These are phyloP conservation scores for Sporopachydermia cereana DNA, from an alignment of 1,139 yeast genomes.

Conservation along the genomic window DNA sequence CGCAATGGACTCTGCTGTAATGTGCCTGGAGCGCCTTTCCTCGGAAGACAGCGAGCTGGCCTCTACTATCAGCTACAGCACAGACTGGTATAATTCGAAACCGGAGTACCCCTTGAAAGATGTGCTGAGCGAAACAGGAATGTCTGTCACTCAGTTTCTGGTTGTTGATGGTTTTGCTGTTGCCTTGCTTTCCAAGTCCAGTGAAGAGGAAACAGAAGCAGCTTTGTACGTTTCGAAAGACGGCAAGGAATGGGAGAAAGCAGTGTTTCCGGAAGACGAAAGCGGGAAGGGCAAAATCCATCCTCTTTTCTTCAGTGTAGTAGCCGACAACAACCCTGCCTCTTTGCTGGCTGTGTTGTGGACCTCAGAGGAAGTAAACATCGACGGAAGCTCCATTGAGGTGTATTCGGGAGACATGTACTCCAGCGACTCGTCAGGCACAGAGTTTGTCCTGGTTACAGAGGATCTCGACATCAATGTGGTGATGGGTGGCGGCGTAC, in stretches of 20 bases:
- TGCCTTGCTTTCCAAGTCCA: slow-evolving; percentile 38
- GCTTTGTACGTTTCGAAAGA: slow-evolving; percentile 48
- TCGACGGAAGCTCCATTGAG: no score
- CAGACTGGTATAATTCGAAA: slow-evolving; percentile 41
- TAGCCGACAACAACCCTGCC: slow-evolving; percentile 44
- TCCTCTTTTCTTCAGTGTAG: slow-evolving; percentile 18
- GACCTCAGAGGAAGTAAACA: no score
- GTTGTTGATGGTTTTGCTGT: slow-evolving; percentile 42
- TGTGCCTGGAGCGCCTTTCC: slow-evolving; percentile 38
- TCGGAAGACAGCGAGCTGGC: slow-evolving; percentile 31
- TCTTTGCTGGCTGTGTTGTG: slow-evolving; percentile 39
- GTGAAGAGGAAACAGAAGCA: slow-evolving; percentile 20
- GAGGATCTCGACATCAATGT: slow-evolving; percentile 31
- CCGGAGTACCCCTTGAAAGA: slow-evolving; percentile 22
- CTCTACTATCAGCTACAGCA: slow-evolving; percentile 33
- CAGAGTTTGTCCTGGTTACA: slow-evolving; percentile 37
- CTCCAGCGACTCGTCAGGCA: slow-evolving; percentile 54
- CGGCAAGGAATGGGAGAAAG: slow-evolving; percentile 37
- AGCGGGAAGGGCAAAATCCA: no score
- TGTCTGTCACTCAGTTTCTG: slow-evolving; percentile 32
- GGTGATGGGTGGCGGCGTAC: slow-evolving; percentile 27
- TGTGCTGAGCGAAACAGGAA: slow-evolving; percentile 19
- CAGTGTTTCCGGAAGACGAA: slow-evolving; percentile 34
- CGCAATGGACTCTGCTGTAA: slow-evolving; percentile 33
- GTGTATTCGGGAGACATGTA: slow-evolving; percentile 39